Evolutionary conservation across 768 basidiomycete species (phyloP), one percentile per base, ranked within the genome.

Genomic region (Leccinum olivaceopallidum): DNA sequence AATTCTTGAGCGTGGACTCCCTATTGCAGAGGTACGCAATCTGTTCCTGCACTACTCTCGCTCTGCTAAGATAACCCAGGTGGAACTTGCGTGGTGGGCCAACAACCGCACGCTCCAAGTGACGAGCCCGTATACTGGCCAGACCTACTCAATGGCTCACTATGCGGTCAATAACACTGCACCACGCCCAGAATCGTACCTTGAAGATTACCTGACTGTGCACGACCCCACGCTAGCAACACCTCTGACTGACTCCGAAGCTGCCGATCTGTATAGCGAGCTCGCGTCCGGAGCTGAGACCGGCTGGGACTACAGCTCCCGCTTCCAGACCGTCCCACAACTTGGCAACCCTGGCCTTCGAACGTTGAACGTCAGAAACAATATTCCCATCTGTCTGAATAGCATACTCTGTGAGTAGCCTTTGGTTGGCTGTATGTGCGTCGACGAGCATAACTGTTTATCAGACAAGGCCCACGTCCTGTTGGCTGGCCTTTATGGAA

Each of bases 211-310:
- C 65, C 65, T 75, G 16, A 92, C 91, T 0, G 88, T 84, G n/a
- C 85, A 93, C 59, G 88, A 85, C 57, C 84, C 88, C 2, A 76
- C 76, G 0, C 70, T 83, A 22, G 71, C 73, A 22, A 79, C 85
- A 2, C 74, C 85, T 8, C 75, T 93, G 57, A 89, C 84, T 57
- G 86, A 85, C 28, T 75, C 80, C 2, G 76, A 88, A 68, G 79
- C 81, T 47, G 81, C 82, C 0, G 82, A 78, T 1, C 69, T 98
- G n/a, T 97, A 95, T 67, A 83, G 89, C 6, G 92, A 97, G 69
- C 83, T 98, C 22, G 95, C 95, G 0, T 85, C 82, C 57, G 94
- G 92, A 37, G 95, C 94, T 1, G 95, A 98, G 77, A 84, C 84
- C 12, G 93, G 90, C 62, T 73, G 67, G 74, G 66, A 68, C 48